Evolutionary conservation across 2,329 filamentous ascomycete species (phyloP), one percentile per base, ranked within the genome.

Genomic region (Acrocalymma vagum): DNA sequence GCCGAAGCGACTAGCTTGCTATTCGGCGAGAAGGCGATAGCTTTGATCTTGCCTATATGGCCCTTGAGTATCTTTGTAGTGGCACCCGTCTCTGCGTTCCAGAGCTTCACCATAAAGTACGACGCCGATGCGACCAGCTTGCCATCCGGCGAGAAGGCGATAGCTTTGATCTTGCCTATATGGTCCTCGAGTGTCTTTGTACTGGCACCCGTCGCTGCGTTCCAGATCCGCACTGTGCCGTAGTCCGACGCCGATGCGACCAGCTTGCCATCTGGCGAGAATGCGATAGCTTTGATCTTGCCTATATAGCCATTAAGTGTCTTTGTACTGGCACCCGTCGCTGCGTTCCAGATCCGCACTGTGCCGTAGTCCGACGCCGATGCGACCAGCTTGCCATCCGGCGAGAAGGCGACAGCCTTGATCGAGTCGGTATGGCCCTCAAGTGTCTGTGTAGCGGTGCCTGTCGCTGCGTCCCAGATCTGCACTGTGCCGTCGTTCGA

Each of bases 311-410:
- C 34, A 10, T 29, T 21, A n/a, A n/a, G n/a, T n/a, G n/a, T n/a
- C n/a, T n/a, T n/a, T n/a, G n/a, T n/a, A n/a, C n/a, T n/a, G n/a
- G n/a, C n/a, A n/a, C 37, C 21, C 16, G 18, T 23, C 13, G 11
- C 15, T 17, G 24, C 22, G 22, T 53, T 52, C 51, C 48, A 55
- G 22, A 56, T 21, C 45, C 32, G 40, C 21, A 56, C 33, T 2
- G 45, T 45, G 20, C 26, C 15, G 16, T 35, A 20, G 14, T 6
- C 13, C 9, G 32, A 35, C 10, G 6, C 22, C 13, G 32, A 35
- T 9, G 32, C 32, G 3, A 35, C 13, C 13, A 15, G 10, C 13
- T 6, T 15, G 10, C 20, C 14, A 10, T 33, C 22, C 15, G 11
- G 29, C 29, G 21, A 34, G 38, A 41, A 34, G 14, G 29, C 28